These are phyloP conservation scores for Aspergillus latus DNA, from an alignment of 2,329 filamentous ascomycete genomes.

Conservation along the genomic window DNA sequence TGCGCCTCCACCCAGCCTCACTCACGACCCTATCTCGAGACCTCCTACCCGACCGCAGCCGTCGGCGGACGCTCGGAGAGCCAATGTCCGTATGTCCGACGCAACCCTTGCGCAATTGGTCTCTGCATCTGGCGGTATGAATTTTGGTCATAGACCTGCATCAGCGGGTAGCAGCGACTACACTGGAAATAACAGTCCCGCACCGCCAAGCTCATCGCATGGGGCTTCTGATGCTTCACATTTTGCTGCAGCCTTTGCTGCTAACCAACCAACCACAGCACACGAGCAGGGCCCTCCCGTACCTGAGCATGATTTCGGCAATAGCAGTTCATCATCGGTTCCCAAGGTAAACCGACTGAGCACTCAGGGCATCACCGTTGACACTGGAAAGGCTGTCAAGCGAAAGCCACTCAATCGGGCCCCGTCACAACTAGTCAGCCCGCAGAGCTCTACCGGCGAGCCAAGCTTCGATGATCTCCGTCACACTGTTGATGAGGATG, in stretches of 20 bases:
- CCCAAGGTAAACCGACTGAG: conserved; percentile 12
- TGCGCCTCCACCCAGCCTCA: conserved; percentile 73
- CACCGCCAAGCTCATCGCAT: conserved; percentile 28
- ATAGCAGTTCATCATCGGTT: neutral
- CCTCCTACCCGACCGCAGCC: conserved; percentile 70
- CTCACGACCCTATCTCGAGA: conserved; percentile 69
- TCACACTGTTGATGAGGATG: conserved; percentile 49
- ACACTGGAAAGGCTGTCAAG: conserved; percentile 47
- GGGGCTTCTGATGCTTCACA: conserved; percentile 3
- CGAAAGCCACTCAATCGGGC: conserved; percentile 56
- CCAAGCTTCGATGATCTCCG: conserved; percentile 44
- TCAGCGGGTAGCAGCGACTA: conserved; percentile 37
- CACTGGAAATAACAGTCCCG: conserved; percentile 40
- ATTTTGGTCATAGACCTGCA: conserved; percentile 38
- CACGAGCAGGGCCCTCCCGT: conserved; percentile 26
- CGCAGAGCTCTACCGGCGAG: conserved; percentile 29
- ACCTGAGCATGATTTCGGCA: conserved; percentile 18
- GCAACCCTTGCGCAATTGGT: conserved; percentile 78
- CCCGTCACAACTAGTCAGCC: conserved; percentile 19
- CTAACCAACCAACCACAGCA: conserved; percentile 24
- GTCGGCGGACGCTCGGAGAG: conserved; percentile 73
- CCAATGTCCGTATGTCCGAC: conserved; percentile 79
- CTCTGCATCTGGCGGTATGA: conserved; percentile 61
- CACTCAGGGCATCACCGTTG: conserved; percentile 29
- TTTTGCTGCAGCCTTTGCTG: conserved; percentile 5